Conservation (phyloP, 176 grass and related monocot species). For the Oryza rufipogon region DNA sequence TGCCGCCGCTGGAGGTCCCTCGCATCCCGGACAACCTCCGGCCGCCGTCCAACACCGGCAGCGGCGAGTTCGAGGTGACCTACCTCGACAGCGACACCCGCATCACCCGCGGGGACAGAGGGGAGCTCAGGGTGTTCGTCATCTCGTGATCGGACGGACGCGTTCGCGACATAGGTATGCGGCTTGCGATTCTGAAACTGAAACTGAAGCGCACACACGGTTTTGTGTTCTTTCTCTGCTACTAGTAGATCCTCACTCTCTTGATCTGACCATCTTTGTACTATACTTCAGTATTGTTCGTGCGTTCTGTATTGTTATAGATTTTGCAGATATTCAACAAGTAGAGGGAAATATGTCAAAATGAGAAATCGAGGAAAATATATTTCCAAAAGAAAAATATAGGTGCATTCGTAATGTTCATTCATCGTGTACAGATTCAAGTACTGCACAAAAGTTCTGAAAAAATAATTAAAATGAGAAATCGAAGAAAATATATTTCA, state of each 20-base stretch:
- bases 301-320: not conserved
- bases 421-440: too few species aligned
- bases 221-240: not conserved
- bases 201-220: too few species aligned
- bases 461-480: too few species aligned
- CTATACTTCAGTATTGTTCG: not conserved
- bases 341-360: not conserved
- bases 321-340: not conserved
- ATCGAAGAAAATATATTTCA: too few species aligned
- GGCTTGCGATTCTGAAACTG: not conserved
- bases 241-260: not conserved
- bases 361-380: not conserved
- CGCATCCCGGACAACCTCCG: constrained; percentile 70
- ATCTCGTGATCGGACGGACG: constrained; percentile 50
- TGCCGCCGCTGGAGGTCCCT: constrained; percentile 84
- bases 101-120: constrained; percentile 79
- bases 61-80: constrained; percentile 88
- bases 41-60: constrained; percentile 72
- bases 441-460: too few species aligned
- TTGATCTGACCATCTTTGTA: not conserved
- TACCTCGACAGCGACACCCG: constrained; percentile 82
- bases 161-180: too few species aligned
- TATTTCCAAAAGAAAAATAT: not conserved
- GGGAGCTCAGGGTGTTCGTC: constrained; percentile 91
- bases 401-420: not conserved